Evolutionary conservation across 345 rosid genomes (phyloP).

Genomic region (Hevea brasiliensis): DNA sequence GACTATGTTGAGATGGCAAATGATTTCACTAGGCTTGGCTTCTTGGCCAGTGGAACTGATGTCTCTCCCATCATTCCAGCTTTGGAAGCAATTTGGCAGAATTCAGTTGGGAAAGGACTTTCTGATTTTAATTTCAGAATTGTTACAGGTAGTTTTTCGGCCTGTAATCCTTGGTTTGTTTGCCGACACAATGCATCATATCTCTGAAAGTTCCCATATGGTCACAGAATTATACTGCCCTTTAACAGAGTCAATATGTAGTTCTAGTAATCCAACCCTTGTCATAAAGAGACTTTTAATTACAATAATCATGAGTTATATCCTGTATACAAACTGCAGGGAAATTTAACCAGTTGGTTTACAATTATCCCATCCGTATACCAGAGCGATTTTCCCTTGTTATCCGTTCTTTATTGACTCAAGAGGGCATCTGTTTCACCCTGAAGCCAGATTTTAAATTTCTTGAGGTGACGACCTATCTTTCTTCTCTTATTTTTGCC

Average conservation of each 20-base stretch:
- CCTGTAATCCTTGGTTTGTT: background rate
- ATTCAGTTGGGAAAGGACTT: constrained; percentile 86
- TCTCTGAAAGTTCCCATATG: background rate
- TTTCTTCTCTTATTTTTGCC: background rate
- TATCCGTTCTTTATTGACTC: constrained; percentile 87
- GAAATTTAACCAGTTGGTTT: constrained; percentile 83
- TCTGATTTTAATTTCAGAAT: constrained; percentile 91
- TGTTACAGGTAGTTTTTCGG: constrained; percentile 65
- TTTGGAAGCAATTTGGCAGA: constrained; percentile 98
- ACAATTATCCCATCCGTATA: constrained; percentile 92
- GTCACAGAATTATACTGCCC: background rate
- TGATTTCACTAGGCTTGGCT: constrained; percentile 98
- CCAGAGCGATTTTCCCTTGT: constrained; percentile 97
- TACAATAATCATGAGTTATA: background rate
- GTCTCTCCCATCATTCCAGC: constrained; percentile 98
- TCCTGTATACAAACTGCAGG: constrained; percentile 43
- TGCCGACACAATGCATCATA: background rate
- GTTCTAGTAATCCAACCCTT: background rate
- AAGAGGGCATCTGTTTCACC: constrained; percentile 97
- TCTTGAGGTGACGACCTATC: constrained; percentile 68
- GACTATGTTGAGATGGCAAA: constrained; percentile 98
- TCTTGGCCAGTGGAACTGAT: constrained; percentile 91
- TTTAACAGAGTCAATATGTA: background rate
- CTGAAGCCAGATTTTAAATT: constrained; percentile 94
- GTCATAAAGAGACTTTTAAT: background rate